phyloP scores from a whole-genome alignment of 768 basidiomycete species.

The Mrakia gelida region DNA sequence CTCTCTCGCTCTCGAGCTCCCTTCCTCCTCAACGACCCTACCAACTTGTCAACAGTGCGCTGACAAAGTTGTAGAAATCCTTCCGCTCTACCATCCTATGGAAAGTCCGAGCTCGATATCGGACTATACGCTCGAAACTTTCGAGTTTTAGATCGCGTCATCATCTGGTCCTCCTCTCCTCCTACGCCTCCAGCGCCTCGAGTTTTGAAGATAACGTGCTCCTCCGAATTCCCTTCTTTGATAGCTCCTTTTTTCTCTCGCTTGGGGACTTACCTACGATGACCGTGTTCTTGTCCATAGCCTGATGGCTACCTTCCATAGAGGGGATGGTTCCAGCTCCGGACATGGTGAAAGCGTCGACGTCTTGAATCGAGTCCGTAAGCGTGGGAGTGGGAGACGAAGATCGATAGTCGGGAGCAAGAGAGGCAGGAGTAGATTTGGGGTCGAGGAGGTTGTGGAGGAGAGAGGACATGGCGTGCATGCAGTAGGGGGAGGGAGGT shows the following conservation, averaged over 20 bases:
- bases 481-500: background rate
- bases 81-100: too few species aligned
- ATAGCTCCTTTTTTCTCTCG: background rate
- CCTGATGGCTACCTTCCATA: constrained; percentile 68
- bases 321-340: constrained; percentile 76
- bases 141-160: background rate
- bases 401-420: background rate
- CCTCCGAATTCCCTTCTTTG: background rate
- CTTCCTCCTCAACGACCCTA: background rate
- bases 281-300: constrained; percentile 80
- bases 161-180: background rate
- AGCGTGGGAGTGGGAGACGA: background rate
- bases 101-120: too few species aligned
- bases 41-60: background rate
- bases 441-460: too few species aligned
- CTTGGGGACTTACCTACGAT: constrained; percentile 80
- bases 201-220: constrained; percentile 5
- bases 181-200: too few species aligned
- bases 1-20: background rate
- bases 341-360: constrained; percentile 9
- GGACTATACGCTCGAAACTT: background rate
- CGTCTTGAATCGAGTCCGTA: background rate
- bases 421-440: background rate
- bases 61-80: too few species aligned
- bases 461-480: background rate